Evolutionary conservation across 306 rosid genomes (phyloP).

Genomic region (Astragalus glycyphyllos): DNA sequence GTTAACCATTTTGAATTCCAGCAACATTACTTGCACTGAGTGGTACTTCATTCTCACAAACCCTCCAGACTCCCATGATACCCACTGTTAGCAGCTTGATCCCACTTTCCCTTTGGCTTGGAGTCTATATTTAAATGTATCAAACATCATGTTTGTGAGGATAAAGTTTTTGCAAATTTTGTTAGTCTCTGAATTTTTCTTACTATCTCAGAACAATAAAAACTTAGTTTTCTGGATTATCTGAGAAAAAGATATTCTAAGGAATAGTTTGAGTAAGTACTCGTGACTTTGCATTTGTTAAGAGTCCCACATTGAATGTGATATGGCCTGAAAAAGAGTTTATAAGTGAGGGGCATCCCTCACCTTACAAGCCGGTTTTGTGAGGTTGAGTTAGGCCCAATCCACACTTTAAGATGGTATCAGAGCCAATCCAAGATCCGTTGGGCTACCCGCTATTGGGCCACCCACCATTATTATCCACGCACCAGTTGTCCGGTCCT

Average conservation of each 20-base stretch:
- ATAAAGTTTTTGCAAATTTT: background rate
- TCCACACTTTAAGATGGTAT: no score
- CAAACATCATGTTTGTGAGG: background rate
- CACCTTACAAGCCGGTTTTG: no score
- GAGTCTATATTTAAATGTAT: background rate
- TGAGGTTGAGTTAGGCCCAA: no score
- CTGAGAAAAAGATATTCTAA: background rate
- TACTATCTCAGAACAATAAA: slow-evolving; percentile 14
- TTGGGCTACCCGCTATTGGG: no score
- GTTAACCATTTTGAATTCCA: slow-evolving; percentile 10
- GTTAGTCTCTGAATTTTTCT: slow-evolving; percentile 10
- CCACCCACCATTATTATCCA: no score
- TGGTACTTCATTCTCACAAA: background rate
- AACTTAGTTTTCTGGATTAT: slow-evolving; percentile 17
- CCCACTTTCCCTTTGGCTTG: slow-evolving; percentile 8
- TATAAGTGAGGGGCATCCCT: no score
- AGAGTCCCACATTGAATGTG: no score
- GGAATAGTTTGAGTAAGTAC: slow-evolving; percentile 21
- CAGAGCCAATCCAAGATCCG: no score
- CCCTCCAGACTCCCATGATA: slow-evolving; percentile 5
- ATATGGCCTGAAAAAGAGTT: no score
- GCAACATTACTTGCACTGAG: slow-evolving; percentile 6
- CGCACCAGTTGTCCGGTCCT: no score
- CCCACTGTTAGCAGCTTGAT: slow-evolving; percentile 13
- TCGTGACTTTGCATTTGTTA: slow-evolving; percentile 21